Percentiles rank a stretch among this genome's conserved stretches.
Evolutionary conservation across 768 basidiomycete species (phyloP).

Genomic region (Amanita pallidorosea): DNA sequence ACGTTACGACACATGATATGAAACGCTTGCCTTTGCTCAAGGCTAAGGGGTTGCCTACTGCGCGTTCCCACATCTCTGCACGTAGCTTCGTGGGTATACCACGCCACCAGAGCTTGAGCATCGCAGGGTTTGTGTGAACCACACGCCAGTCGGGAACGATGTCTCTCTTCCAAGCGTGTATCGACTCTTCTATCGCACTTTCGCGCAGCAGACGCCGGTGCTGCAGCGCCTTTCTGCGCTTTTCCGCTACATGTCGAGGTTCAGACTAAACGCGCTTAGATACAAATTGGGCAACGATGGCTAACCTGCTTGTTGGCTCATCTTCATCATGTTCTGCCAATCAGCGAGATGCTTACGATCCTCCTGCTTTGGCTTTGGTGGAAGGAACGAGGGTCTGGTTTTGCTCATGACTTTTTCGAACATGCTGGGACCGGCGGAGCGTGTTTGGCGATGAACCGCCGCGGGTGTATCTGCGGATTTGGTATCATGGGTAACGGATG

Average conservation of each 20-base stretch:
- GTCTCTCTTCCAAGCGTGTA: slow-evolving; percentile 66
- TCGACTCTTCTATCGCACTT: slow-evolving; percentile 54
- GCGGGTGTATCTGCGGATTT: slow-evolving; percentile 15
- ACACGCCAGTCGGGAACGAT: slow-evolving; percentile 79
- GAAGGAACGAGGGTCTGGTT: slow-evolving; percentile 78
- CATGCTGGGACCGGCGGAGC: slow-evolving; percentile 54
- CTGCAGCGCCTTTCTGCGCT: slow-evolving; percentile 48
- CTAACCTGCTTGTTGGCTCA: slow-evolving; percentile 63
- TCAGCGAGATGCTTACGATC: slow-evolving; percentile 77
- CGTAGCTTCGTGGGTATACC: slow-evolving; percentile 80
- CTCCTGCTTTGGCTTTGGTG: slow-evolving; percentile 69
- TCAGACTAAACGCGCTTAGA: background rate
- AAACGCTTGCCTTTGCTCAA: slow-evolving; percentile 60
- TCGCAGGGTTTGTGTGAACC: slow-evolving; percentile 50
- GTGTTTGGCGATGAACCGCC: slow-evolving; percentile 31
- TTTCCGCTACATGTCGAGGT: slow-evolving; percentile 44
- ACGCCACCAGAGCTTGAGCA: slow-evolving; percentile 78
- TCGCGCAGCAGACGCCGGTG: slow-evolving; percentile 58
- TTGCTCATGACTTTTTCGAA: slow-evolving; percentile 76
- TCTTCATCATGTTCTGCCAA: slow-evolving; percentile 85
- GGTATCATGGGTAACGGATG: background rate
- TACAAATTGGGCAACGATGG: slow-evolving; percentile 4
- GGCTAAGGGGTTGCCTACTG: slow-evolving; percentile 76
- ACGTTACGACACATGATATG: background rate
- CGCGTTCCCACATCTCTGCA: slow-evolving; percentile 73